Evolutionary conservation across 1,139 yeast species (phyloP).

Genomic region (Suhomyces maxii): DNA sequence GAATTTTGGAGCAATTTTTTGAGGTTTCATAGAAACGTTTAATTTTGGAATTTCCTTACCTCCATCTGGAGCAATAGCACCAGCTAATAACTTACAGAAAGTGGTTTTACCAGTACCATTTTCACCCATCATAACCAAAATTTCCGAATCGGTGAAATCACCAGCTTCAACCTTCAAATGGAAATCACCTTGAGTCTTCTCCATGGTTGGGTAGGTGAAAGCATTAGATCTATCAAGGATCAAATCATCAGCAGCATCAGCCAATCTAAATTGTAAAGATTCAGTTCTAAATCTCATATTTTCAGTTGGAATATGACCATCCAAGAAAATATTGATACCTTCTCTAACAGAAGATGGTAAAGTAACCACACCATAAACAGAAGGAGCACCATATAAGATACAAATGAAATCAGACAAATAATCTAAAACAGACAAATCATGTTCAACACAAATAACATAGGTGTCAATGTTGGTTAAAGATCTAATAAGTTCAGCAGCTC

Average conservation of each 20-base stretch:
- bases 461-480: conserved; percentile 71
- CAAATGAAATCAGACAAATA: conserved; percentile 95
- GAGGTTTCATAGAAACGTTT: conserved; percentile 97
- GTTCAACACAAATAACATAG: conserved; percentile 95
- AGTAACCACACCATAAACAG: conserved; percentile 97
- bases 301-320: conserved; percentile 96
- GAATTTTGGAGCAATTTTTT: conserved; percentile 97
- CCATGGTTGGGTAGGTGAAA: conserved; percentile 76
- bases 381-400: conserved; percentile 95
- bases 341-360: conserved; percentile 95
- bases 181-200: conserved; percentile 95
- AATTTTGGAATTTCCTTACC: conserved; percentile 77
- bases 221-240: conserved; percentile 77
- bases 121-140: conserved; percentile 99
- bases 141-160: conserved; percentile 93
- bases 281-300: conserved; percentile 96
- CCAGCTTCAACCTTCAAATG: conserved; percentile 77
- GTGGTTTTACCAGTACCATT: conserved; percentile 99
- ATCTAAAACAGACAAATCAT: conserved; percentile 95
- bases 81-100: conserved; percentile 91
- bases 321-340: conserved; percentile 96
- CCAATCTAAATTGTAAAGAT: conserved; percentile 87
- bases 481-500: conserved; percentile 94
- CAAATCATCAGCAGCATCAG: conserved; percentile 85
- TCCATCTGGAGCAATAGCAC: conserved; percentile 83